phyloP scores from a whole-genome alignment of 1,284 basidiomycete genomes.

The Polyporus tsugae region DNA sequence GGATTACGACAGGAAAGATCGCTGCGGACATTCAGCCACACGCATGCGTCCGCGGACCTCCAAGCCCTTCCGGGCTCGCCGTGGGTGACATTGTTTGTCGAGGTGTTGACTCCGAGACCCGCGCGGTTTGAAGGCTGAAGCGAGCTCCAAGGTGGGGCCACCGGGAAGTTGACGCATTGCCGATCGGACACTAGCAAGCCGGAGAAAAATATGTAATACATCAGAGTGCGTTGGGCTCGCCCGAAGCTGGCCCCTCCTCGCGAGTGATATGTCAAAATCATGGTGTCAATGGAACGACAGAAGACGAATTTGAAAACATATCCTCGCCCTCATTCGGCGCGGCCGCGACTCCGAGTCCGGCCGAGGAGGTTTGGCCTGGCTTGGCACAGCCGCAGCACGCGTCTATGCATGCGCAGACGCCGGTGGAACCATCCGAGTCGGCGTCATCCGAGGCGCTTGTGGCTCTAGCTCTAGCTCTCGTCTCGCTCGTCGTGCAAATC shows the following conservation, averaged over 20 bases:
- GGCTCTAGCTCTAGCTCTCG: neutral
- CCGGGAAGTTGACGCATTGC: neutral
- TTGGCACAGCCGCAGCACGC: neutral
- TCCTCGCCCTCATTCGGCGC: neutral
- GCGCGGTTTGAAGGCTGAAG: neutral
- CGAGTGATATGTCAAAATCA: neutral
- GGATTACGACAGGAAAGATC: conserved; percentile 7
- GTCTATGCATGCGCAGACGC: neutral
- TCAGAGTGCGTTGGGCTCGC: neutral
- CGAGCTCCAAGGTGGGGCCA: neutral
- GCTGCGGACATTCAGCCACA: conserved; percentile 3
- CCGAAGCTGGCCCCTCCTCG: neutral
- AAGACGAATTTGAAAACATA: neutral
- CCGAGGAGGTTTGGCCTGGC: neutral
- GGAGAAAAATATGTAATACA: neutral
- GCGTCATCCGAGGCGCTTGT: neutral
- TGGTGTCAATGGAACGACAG: neutral
- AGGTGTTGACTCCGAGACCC: neutral
- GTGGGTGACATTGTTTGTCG: neutral
- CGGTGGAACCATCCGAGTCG: neutral
- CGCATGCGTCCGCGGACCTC: neutral
- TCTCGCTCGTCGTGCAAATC: neutral
- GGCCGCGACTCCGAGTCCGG: neutral
- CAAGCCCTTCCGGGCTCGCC: neutral
- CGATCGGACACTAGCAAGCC: neutral